Base-by-base conservation (phyloP, 2,329 filamentous ascomycete genomes). In the Dothideomycetes sp. region DNA sequence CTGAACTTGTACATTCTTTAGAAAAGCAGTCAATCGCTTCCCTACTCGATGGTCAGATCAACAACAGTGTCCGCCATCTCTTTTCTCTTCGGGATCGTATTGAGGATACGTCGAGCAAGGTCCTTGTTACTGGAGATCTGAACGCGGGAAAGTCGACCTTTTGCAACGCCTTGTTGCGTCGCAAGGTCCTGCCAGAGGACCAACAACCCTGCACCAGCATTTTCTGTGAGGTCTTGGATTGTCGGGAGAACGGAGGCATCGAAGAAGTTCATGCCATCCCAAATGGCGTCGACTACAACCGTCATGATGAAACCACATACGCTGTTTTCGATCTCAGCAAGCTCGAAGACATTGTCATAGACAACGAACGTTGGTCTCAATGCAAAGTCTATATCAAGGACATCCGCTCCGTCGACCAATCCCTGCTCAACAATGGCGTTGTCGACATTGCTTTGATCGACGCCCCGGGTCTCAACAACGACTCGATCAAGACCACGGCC, bases 121-220 rank as follows among this genome's bases (percentile, higher is more conserved):
- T 98, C 1, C 66, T 98, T 44, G 80, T 98, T 13, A 98, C 91
- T 0, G 91, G 91, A 55, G 91, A 98, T 58, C 64, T 98, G 40
- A 98, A 98, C 57, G 89, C 91, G 7, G 91, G 91, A 56, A 98
- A 98, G 59, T 98, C 91, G 4, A 98, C 91, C 1, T 98, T 98
- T 54, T 98, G 91, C 67, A 98, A 98, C 62, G 91, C 91, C n/a
- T 69, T 98, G 2, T 65, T 98, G 28, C 81, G 91, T 46, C 78
- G 88, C 47, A 96, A 96, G 63, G 76, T 98, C 19, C 65, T 98
- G 4, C 91, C 91, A 1, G 91, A 96, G 63, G 91, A 98, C 53
- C 89, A 98, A 61, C 91, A 96, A 58, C 91, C 91, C 2, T 98
- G 91, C 63, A 98, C 91, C 2, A 91, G 86, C 62, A 94, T 98